A percentile compares a stretch with the other conserved stretches of the same genome.
These are phyloP conservation scores for Murraya paniculata DNA, from an alignment of 345 rosid species.

Conservation along the genomic window DNA sequence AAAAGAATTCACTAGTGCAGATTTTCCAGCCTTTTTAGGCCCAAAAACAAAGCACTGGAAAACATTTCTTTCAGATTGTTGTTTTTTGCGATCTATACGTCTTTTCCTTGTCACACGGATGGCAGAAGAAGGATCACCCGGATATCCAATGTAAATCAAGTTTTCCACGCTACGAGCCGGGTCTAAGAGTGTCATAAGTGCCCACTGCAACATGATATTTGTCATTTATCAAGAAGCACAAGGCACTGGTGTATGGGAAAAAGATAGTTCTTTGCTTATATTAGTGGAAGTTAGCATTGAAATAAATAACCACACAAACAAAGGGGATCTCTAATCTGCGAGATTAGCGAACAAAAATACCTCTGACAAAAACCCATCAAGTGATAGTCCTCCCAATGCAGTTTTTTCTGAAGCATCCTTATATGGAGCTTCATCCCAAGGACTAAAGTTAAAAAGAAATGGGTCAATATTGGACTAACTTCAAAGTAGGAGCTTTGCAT, in stretches of 20 bases:
- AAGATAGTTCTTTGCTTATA: not conserved
- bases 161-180: slow-evolving; percentile 68
- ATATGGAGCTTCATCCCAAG: slow-evolving; percentile 85
- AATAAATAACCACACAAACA: not conserved
- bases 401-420: slow-evolving; percentile 66
- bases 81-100: slow-evolving; percentile 61
- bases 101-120: slow-evolving; percentile 62
- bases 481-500: slow-evolving; percentile 14
- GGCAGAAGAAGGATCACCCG: slow-evolving; percentile 54
- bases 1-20: slow-evolving; percentile 68
- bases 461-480: not conserved
- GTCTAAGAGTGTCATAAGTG: slow-evolving; percentile 81
- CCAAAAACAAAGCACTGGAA: slow-evolving; percentile 87
- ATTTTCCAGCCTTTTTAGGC: slow-evolving; percentile 73
- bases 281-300: not conserved
- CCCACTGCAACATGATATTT: slow-evolving; percentile 60
- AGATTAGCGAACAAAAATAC: slow-evolving; percentile 32
- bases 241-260: not conserved
- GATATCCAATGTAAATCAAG: slow-evolving; percentile 63
- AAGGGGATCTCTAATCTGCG: not conserved
- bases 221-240: slow-evolving; percentile 8
- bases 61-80: slow-evolving; percentile 67
- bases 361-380: slow-evolving; percentile 77
- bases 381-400: slow-evolving; percentile 62
- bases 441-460: slow-evolving; percentile 44